Evolutionary conservation across 1,139 yeast species (phyloP).

Genomic region (Nakaseomyces delphensis): DNA sequence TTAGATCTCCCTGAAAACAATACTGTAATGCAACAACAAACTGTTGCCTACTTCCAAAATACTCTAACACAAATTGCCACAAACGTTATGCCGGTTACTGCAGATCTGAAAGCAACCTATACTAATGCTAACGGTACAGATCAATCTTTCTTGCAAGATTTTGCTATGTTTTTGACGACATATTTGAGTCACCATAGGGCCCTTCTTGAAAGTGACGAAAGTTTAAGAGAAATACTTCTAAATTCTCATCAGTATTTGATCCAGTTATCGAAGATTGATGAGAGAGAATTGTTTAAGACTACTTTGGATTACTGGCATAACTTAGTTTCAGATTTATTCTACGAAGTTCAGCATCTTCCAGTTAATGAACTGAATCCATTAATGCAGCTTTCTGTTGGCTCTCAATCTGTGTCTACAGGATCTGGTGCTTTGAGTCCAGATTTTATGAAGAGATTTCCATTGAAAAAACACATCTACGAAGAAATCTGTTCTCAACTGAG

Average conservation of each 20-base stretch:
- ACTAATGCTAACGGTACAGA: conserved; percentile 69
- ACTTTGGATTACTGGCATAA: conserved; percentile 91
- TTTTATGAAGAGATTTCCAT: conserved; percentile 60
- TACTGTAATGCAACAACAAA: conserved; percentile 37
- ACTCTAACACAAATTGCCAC: conserved; percentile 62
- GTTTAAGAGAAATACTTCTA: conserved; percentile 50
- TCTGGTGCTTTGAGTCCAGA: conserved; percentile 89
- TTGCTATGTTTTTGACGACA: conserved; percentile 87
- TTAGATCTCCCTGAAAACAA: conserved; percentile 57
- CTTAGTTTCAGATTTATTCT: conserved; percentile 69
- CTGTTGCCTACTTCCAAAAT: conserved; percentile 61
- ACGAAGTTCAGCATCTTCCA: conserved; percentile 79
- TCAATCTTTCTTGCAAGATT: conserved; percentile 90
- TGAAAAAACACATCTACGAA: conserved; percentile 77
- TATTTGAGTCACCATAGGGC: conserved; percentile 69
- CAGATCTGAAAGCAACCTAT: conserved; percentile 69
- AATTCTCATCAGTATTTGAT: conserved; percentile 74
- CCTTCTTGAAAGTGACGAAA: conserved; percentile 59
- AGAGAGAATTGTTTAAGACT: conserved; percentile 90
- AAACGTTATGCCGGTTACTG: conserved; percentile 61
- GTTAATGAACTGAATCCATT: conserved; percentile 54
- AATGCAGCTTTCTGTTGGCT: conserved; percentile 57
- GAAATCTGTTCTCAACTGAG: conserved; percentile 72
- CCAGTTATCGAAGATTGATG: conserved; percentile 83
- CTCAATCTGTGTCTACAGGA: conserved; percentile 41